Evolutionary conservation across 2,329 filamentous ascomycete species (phyloP), one percentile per base, ranked within the genome.

Genomic region (Apiospora rasikravindrae): DNA sequence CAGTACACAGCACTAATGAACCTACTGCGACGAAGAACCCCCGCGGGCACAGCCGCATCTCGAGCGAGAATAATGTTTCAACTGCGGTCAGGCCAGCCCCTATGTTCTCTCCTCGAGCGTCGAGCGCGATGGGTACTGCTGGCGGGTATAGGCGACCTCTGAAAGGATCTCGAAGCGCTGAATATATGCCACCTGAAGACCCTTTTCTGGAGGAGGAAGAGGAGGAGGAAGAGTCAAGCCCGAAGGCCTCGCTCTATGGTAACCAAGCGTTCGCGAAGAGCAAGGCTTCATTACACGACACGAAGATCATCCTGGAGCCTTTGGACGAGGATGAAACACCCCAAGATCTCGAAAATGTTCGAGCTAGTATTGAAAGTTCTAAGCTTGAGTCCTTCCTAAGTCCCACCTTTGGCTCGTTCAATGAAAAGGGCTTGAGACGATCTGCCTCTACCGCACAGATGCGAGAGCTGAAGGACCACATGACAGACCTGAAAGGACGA

Each of bases 401-500:
- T 73, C 87, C 87, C 0, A 84, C 83, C 0, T 84, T 83, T 68
- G 83, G 86, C 69, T 77, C 81, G 0, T 83, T 78, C 47, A 77
- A 78, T n/a, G 84, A 86, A 13, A 83, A 85, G 61, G 86, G 86
- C 0, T 82, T 92, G 11, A 88, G 88, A 37, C 88, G 93, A 24
- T 91, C 93, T 2, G 87, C 90, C 19, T 96, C 94, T 0, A 90
- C 90, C n/a, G 88, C 91, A 19, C 91, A 93, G 78, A 90, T 94
- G 78, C 90, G 92, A 11, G 88, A 89, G 69, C 85, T 98, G 61
- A 94, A 94, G 73, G 92, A 94, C 75, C 94, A 97, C 80, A 94
- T 98, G 89, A 91, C 93, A 71, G 94, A 93, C 70, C 86, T 98
- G 67, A 95, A 95, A 79, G 94, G 93, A 73, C 94, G 94, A 77